Evolutionary conservation across 2,329 filamentous ascomycete species (phyloP).

Genomic region (Fusarium annulatum): DNA sequence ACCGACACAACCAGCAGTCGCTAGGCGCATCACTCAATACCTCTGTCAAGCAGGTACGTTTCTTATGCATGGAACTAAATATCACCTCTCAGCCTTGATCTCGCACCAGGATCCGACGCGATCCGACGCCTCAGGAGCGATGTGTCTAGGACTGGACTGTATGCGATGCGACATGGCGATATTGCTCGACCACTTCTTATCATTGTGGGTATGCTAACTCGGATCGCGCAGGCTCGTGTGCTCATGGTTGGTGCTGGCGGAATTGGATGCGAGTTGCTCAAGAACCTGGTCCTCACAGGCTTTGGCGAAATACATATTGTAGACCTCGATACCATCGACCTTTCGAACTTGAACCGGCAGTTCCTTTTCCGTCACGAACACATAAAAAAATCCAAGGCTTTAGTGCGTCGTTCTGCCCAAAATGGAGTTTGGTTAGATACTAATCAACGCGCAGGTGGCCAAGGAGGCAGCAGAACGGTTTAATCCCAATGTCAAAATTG

Average conservation of each 20-base stretch:
- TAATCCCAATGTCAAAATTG: slow-evolving; percentile 87
- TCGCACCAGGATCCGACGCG: slow-evolving; percentile 9
- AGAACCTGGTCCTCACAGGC: slow-evolving; percentile 91
- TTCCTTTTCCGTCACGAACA: slow-evolving; percentile 97
- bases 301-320: slow-evolving; percentile 95
- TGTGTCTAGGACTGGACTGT: background rate
- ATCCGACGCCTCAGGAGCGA: slow-evolving; percentile 1
- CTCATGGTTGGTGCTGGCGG: slow-evolving; percentile 96
- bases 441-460: slow-evolving; percentile 72
- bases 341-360: slow-evolving; percentile 97
- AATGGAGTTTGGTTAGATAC: slow-evolving; percentile 12
- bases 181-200: slow-evolving; percentile 3
- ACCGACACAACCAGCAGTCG: slow-evolving; percentile 71
- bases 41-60: slow-evolving; percentile 74
- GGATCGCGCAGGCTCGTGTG: slow-evolving; percentile 74
- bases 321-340: slow-evolving; percentile 97
- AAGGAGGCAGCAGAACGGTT: slow-evolving; percentile 92
- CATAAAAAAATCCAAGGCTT: slow-evolving; percentile 95
- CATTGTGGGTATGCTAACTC: slow-evolving; percentile 27
- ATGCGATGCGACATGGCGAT: background rate
- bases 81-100: slow-evolving; percentile 20
- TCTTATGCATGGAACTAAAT: background rate
- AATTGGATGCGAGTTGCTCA: slow-evolving; percentile 96
- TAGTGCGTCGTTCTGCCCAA: slow-evolving; percentile 66
- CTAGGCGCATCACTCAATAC: slow-evolving; percentile 73